Base-by-base conservation (phyloP, 306 rosid genomes). In the Cajanus cajan region DNA sequence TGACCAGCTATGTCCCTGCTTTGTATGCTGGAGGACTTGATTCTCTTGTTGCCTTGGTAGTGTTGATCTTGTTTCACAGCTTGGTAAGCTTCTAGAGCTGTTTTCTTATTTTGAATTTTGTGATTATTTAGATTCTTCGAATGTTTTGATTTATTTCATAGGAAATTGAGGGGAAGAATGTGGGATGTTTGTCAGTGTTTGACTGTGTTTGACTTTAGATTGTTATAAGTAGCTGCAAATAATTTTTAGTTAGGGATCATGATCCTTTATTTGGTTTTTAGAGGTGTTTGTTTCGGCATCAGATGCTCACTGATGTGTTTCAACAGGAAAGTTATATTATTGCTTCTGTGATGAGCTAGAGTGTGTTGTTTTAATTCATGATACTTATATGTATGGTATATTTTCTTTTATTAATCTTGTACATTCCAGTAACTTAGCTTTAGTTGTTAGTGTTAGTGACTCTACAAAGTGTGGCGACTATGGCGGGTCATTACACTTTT, bases 1-100 rank as follows among this genome's bases (percentile, higher is more conserved):
- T 96, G 85, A 90, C 98, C 14, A 96, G 82, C 75, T 96, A 93
- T 73, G 98, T 90, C 28, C 99, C 96, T n/a, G 90, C 90, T 80
- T 83, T 93, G 85, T 84, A 85, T 44, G 75, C 76, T 45, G 94
- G 96, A 31, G 93, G 94, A 67, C 83, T 90, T 78, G 94, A 91
- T 85, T 91, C 76, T 65, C 64, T 93, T 79, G 63, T 90, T 82
- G 87, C 98, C 47, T 1, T 89, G 63, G 39, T 15, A 71, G 94
- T 96, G 58, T 87, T 96, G 96, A 88, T 91, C 92, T 85, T 92
- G 86, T 96, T 96, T 79, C 99, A 96, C 81, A 51, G 73, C 74
- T 85, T 96, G 96, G 99, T 96, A 85, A 89, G 91, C 77, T 83
- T 85, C 64, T 10, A 0, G 25, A 78, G 6, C 25, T 68, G 5